Evolutionary conservation across 371 early-diverging fungal species (phyloP).

Genomic region (Sanchytrium tribonematis): DNA sequence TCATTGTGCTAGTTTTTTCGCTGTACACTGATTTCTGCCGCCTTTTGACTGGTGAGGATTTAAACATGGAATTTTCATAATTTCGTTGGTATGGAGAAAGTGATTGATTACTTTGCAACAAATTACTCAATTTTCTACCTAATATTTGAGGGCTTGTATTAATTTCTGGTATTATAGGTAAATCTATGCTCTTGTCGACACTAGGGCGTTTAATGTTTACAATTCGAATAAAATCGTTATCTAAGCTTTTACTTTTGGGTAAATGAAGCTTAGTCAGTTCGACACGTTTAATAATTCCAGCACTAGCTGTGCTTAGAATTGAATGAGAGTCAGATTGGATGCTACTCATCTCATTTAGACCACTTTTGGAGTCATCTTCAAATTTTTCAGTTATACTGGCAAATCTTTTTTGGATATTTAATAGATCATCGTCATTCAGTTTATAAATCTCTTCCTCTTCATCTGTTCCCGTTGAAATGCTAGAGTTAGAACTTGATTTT

Average conservation of each 20-base stretch:
- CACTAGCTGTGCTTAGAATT: not conserved
- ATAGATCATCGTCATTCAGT: not conserved
- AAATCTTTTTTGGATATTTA: not conserved
- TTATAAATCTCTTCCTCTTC: not conserved
- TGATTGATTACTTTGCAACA: not conserved
- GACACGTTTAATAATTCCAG: not conserved
- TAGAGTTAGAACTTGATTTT: not conserved
- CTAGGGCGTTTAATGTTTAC: not conserved
- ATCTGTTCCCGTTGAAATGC: not conserved
- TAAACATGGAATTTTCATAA: slow-evolving; percentile 1
- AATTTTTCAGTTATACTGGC: not conserved
- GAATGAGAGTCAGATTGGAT: not conserved
- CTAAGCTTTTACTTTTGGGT: not conserved
- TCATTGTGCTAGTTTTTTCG: not conserved
- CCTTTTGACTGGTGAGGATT: not conserved
- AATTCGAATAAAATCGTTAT: not conserved
- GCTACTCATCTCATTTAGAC: not conserved
- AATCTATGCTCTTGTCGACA: not conserved
- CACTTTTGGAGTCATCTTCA: not conserved
- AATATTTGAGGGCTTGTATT: not conserved
- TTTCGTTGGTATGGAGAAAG: not conserved
- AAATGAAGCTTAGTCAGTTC: not conserved
- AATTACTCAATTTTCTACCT: not conserved
- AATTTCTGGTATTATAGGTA: not conserved
- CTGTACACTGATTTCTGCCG: not conserved